Evolutionary conservation across 1,284 basidiomycete species (phyloP), one percentile per base, ranked within the genome.

Genomic region (Puccinia novopanici): DNA sequence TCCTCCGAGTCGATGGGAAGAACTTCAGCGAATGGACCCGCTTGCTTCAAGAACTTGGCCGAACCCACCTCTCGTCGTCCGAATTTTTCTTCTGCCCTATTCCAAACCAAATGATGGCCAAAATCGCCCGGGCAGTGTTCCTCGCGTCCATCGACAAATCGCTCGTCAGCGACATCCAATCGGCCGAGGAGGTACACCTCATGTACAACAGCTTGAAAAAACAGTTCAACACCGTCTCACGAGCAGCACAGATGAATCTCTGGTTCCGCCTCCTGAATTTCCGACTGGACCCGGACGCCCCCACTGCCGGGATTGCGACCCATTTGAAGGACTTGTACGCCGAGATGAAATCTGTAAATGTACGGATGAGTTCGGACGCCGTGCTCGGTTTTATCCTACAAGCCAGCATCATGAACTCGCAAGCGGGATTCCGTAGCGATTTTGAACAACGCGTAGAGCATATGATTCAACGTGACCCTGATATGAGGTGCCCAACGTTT

Each of bases 321-420:
- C 2, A 6, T 22, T 34, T 65, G 8, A 22, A n/a, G 6, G 40
- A 65, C 19, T 9, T 65, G 8, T 42, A 65, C 17, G 8, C 61
- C 9, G 34, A 65, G 10, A 6, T 34, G 61, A 65, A 65, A 40
- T 4, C 61, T 34, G 6, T 67, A n/a, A 67, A 45, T 22, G 19
- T 45, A 8, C 30, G 24, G 8, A 27, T 42, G n/a, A n/a, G n/a
- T n/a, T n/a, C n/a, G n/a, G n/a, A n/a, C n/a, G n/a, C n/a, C n/a
- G n/a, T n/a, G n/a, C 40, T 67, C n/a, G 65, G 40, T 45, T 67
- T 67, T 15, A 42, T 67, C 65, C 22, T 67, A 22, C 65, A 67
- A 19, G 3, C 17, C 12, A 40, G 40, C 3, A 34, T 67, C 2
- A 67, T 67, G 65, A 2, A 15, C 1, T 48, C 22, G 12, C n/a